phyloP scores from a whole-genome alignment of 2,329 filamentous ascomycete species.

The Venturia aucupariae region DNA sequence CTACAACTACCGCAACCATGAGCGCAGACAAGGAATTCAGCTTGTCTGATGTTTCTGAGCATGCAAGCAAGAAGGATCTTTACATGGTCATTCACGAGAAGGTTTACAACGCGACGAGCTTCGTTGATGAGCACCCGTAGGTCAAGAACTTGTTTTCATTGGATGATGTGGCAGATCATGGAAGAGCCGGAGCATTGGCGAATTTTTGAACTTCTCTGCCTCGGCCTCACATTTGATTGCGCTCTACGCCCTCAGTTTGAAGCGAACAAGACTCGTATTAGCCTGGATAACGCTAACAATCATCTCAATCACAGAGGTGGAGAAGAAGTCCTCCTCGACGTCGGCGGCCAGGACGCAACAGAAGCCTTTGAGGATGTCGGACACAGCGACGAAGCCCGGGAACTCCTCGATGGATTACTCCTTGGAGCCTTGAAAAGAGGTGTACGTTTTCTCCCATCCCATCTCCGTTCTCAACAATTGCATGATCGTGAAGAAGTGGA shows the following conservation, averaged over 20 bases:
- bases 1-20: slow-evolving; percentile 7
- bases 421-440: slow-evolving; percentile 71
- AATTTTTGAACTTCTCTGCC: slow-evolving; percentile 12
- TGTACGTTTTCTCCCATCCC: slow-evolving; percentile 44
- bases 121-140: slow-evolving; percentile 94
- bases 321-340: slow-evolving; percentile 95
- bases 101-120: slow-evolving; percentile 82
- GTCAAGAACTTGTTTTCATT: slow-evolving; percentile 26
- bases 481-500: neutral
- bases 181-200: neutral
- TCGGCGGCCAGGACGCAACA: slow-evolving; percentile 89
- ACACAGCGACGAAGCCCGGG: slow-evolving; percentile 95
- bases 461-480: neutral
- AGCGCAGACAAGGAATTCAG: slow-evolving; percentile 47
- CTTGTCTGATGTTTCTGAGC: slow-evolving; percentile 70
- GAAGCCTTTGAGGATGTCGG: slow-evolving; percentile 99
- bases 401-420: slow-evolving; percentile 72
- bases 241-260: neutral
- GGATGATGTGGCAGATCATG: neutral
- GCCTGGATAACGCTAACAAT: neutral
- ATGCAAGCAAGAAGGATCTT: slow-evolving; percentile 90
- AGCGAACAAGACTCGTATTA: neutral
- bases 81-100: slow-evolving; percentile 92
- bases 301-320: slow-evolving; percentile 65
- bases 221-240: neutral